Percentiles rank a stretch among this genome's conserved stretches.
Conservation (phyloP, 2,329 filamentous ascomycete species). For the Chrysoporthe austroafricana region DNA sequence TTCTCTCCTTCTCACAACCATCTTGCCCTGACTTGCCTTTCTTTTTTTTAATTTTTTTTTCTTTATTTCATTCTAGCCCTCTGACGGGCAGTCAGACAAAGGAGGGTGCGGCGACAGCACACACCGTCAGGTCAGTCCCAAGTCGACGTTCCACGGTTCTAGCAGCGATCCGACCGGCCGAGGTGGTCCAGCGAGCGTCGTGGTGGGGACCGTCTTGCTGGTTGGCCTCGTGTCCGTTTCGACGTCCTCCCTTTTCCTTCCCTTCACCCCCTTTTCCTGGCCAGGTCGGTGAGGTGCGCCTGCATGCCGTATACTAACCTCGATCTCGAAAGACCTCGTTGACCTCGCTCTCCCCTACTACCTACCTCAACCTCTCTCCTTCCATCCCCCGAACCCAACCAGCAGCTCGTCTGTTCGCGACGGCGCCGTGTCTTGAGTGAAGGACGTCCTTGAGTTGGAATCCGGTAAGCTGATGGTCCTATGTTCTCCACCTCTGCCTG, state of each 20-base stretch:
- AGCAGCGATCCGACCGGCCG: constrained; percentile 5
- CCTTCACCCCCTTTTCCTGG: background rate
- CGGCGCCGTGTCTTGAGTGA: constrained; percentile 15
- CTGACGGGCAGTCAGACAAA: background rate
- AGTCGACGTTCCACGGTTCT: constrained; percentile 3
- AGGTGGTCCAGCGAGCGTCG: background rate
- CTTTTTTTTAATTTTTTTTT: constrained; percentile 5
- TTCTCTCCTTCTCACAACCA: constrained; percentile 19
- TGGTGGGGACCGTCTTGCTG: constrained; percentile 9
- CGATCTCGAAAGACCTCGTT: constrained; percentile 1
- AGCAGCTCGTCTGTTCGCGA: constrained; percentile 11
- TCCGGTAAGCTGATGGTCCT: constrained; percentile 14
- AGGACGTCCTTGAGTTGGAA: constrained; percentile 2
- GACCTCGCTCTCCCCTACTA: background rate
- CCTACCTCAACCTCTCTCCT: background rate
- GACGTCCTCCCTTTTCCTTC: background rate
- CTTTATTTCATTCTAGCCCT: background rate
- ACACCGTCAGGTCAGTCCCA: constrained; percentile 3
- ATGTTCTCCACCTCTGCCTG: background rate
- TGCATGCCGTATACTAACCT: constrained; percentile 2
- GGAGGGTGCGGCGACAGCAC: background rate
- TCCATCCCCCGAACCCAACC: background rate
- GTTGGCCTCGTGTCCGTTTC: constrained; percentile 15
- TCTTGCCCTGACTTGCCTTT: constrained; percentile 1
- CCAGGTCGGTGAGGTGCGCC: constrained; percentile 7